phyloP scores from a whole-genome alignment of 306 rosid genomes.

The Trifolium subterraneum region DNA sequence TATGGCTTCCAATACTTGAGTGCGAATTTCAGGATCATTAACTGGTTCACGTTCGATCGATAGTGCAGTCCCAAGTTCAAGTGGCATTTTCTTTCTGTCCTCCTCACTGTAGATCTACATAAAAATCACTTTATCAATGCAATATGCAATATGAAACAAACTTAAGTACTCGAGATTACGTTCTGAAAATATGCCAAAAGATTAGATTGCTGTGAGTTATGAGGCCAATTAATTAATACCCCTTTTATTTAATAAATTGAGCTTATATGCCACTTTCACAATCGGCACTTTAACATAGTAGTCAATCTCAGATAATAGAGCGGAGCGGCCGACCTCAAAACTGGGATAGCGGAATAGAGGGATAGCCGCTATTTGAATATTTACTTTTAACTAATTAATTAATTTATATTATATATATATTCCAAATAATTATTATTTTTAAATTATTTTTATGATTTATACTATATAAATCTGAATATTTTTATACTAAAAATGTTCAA shows the following conservation, averaged over 20 bases:
- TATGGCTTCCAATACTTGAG: constrained; percentile 85
- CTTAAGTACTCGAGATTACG: neutral
- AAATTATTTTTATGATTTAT: too few relatives aligned
- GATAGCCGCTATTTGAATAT: too few relatives aligned
- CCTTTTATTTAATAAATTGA: constrained; percentile 3
- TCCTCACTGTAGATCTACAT: constrained; percentile 72
- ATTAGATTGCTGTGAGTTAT: constrained; percentile 9
- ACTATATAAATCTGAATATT: too few relatives aligned
- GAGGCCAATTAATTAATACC: constrained; percentile 5
- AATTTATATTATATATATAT: too few relatives aligned
- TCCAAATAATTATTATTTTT: too few relatives aligned
- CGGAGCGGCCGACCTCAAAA: too few relatives aligned
- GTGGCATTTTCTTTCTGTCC: constrained; percentile 91
- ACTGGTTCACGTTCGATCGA: constrained; percentile 89
- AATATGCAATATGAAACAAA: constrained; percentile 17
- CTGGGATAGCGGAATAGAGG: too few relatives aligned
- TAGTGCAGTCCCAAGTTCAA: constrained; percentile 85
- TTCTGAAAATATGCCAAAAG: constrained; percentile 16
- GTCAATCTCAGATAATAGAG: too few relatives aligned
- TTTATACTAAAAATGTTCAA: too few relatives aligned
- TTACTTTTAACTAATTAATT: too few relatives aligned
- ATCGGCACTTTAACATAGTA: constrained; percentile 26
- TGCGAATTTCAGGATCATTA: constrained; percentile 78
- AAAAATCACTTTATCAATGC: constrained; percentile 33
- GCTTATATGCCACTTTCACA: constrained; percentile 22